Evolutionary conservation across 148 eudicot species (phyloP), one percentile per base, ranked within the genome.

Genomic region (Limonium bicolor): DNA sequence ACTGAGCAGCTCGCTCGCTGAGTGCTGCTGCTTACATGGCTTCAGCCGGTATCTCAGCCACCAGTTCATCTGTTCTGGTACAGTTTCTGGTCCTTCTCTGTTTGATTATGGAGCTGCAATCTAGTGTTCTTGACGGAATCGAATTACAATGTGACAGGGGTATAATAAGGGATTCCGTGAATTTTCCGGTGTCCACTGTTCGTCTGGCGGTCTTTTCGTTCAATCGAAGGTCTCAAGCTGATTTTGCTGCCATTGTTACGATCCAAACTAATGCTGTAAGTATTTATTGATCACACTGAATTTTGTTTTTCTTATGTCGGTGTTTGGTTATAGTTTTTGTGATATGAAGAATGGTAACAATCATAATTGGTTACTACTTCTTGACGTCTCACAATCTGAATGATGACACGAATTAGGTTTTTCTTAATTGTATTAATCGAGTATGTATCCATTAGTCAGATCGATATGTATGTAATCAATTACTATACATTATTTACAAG

Each of bases 211-310:
- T 66, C 9, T 62, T 80, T 46, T 77, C 92, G 6, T 74, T 72
- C 27, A 72, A 44, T 54, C 80, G 76, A 41, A 88, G 22, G 60
- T 14, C 56, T 18, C 41, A 64, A 20, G 77, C 75, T 6, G 84
- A 80, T 47, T 56, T 74, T 14, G 47, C 70, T 5, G 66, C 94
- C 18, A 5, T 72, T n/a, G 66, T 83, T 9, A 48, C 92, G 54
- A 77, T 80, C 68, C 97, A 74, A 53, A 80, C 92, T 31, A 68
- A 66, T 61, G 86, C 65, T 51, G 94, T 88, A 56, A 72, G 92
- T 57, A 2, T 18, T 37, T 17, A 4, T 11, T 3, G 18, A 2
- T 20, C 17, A 15, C 19, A 27, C 11, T 10, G 13, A 30, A 19
- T 36, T 36, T 20, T 20, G 14, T 36, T 36, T 36, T 14, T n/a